Percentiles rank a stretch among this genome's conserved stretches.
Conservation (phyloP, 2,329 filamentous ascomycete species). For the Chaetomiaceae sp. region DNA sequence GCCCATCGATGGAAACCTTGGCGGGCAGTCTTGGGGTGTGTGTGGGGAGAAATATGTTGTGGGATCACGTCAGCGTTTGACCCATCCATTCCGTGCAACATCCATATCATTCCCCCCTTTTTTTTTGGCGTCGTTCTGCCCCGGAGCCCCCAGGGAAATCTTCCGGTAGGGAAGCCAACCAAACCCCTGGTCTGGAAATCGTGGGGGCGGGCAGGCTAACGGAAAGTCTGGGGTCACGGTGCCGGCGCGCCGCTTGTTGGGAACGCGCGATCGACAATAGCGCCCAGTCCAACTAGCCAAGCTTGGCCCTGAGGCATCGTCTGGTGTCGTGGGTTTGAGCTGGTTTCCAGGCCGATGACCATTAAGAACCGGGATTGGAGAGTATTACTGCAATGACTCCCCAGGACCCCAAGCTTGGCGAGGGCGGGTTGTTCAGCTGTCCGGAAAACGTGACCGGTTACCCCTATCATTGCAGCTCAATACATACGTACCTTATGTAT, state of each 20-base stretch:
- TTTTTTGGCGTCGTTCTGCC: background rate
- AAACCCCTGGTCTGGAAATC: conserved; percentile 9
- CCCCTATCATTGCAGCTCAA: no score
- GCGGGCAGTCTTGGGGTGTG: background rate
- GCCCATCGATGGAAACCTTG: background rate
- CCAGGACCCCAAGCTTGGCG: conserved; percentile 3
- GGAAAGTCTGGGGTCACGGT: conserved; percentile 9
- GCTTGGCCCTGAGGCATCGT: background rate
- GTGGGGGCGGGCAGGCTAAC: conserved; percentile 10
- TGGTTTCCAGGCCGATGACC: background rate
- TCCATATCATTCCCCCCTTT: background rate
- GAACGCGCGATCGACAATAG: conserved; percentile 9
- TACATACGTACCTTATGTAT: background rate
- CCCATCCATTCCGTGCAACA: conserved; percentile 1
- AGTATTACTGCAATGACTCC: background rate
- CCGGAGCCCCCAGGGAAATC: conserved; percentile 16
- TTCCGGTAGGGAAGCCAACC: conserved; percentile 11
- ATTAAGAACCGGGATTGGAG: background rate
- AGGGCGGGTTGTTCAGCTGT: conserved; percentile 1
- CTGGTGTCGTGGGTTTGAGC: background rate
- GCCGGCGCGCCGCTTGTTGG: conserved; percentile 6
- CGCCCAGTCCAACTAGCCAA: background rate
- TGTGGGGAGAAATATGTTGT: conserved; percentile 7
- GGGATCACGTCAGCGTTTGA: conserved; percentile 24
- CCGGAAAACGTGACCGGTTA: background rate